Base-by-base conservation (phyloP, 2,329 filamentous ascomycete species). In the Sclerotinia spermophila region DNA sequence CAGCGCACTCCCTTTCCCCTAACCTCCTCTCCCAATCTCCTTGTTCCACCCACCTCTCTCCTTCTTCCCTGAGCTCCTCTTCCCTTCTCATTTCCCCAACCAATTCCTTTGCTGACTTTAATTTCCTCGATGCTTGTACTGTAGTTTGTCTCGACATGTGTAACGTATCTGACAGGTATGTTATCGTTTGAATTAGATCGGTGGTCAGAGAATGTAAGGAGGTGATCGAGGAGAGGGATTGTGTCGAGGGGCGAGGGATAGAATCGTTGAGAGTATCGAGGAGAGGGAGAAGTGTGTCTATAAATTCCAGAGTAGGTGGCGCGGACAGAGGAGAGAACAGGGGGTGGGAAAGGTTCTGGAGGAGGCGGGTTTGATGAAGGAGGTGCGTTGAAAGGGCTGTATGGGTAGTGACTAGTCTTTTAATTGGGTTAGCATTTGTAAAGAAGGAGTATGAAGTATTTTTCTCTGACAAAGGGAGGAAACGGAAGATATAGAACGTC, bases 131-230 rank as follows among this genome's bases (percentile, higher is more conserved):
- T 2, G 95, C 96, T 15, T 91, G 91, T 4, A 89, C 91, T 0
- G 93, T 96, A 1, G 92, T 92, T 81, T 98, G 95, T 19, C 93
- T 90, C 44, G 92, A 94, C 90, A 98, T 97, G 81, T 98, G 95
- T 45, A 99, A 85, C 5, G 93, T 94, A 79, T 99, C 96, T 10
- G 92, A 93, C 6, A 99, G 85, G 75, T 93, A 91, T 76, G 93
- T 93, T 61, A 99, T 86, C 10, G 93, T 92, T 77, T 93, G 87
- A 13, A 95, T 87, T 40, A 95, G 83, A 73, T 94, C 91, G 38
- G 87, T 84, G 0, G 92, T 94, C 73, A 92, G 84, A 10, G 87
- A 84, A 78, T 93, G 90, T 67, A 95, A 85, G 33, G 87, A 86
- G 71, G 89, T 85, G 60, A 94, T 82, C 15, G 91, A 92, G 75